Evolutionary conservation across 805 yeast genomes (phyloP).

Genomic region (Yamadazyma scolyti): DNA sequence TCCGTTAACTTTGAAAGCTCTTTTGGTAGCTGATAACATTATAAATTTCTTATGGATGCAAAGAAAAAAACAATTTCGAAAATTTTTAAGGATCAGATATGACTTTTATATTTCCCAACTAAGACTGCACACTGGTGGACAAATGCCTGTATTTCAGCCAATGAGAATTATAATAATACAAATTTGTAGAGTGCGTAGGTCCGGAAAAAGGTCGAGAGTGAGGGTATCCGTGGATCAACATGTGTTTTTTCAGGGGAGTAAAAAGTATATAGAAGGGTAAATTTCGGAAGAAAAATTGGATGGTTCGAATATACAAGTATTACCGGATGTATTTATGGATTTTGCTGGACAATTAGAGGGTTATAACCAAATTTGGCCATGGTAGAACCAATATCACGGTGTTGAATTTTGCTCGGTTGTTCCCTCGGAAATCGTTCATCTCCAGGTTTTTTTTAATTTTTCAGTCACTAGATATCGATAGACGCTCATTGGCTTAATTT

Average conservation of each 20-base stretch:
- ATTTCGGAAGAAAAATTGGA: too few species aligned
- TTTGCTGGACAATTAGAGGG: too few species aligned
- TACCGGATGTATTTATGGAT: too few species aligned
- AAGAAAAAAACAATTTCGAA: conserved; percentile 1
- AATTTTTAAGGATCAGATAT: conserved; percentile 7
- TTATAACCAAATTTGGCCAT: too few species aligned
- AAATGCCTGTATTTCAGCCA: conserved; percentile 6
- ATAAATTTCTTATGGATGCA: neutral
- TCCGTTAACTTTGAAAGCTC: conserved; percentile 24
- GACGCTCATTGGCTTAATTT: conserved; percentile 4
- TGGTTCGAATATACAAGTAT: too few species aligned
- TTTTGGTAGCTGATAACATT: conserved; percentile 43
- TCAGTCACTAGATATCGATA: conserved; percentile 4
- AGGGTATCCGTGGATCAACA: neutral
- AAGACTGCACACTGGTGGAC: too few species aligned
- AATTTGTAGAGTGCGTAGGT: too few species aligned
- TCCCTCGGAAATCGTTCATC: conserved; percentile 5
- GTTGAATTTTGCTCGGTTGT: conserved; percentile 1
- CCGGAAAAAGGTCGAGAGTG: neutral
- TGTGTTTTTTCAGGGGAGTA: too few species aligned
- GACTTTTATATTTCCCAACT: conserved; percentile 1
- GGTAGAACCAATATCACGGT: too few species aligned
- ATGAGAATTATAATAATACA: conserved; percentile 10
- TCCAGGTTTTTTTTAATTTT: conserved; percentile 8
- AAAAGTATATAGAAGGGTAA: too few species aligned